These are phyloP conservation scores for Atkinsonella texensis DNA, from an alignment of 2,329 filamentous ascomycete species.

Conservation along the genomic window DNA sequence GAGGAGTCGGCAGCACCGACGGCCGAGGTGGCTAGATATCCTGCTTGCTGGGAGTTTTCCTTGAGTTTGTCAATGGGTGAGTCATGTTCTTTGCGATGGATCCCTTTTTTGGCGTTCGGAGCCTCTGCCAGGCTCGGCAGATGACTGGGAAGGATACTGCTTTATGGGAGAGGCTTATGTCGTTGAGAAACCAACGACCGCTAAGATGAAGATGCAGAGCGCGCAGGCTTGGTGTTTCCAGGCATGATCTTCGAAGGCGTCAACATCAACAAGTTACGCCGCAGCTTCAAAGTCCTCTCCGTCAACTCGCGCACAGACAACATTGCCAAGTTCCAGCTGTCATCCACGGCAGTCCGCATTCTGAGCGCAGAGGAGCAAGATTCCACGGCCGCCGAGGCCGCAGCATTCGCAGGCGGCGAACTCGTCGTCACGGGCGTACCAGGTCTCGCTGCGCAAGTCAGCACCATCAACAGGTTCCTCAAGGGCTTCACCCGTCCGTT, in stretches of 20 bases:
- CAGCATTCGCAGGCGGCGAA: slow-evolving; percentile 13
- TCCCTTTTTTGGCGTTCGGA: not conserved
- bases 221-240: slow-evolving; percentile 56
- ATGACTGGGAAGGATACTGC: too few species aligned
- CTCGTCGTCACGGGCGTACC: slow-evolving; percentile 47
- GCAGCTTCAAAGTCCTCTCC: slow-evolving; percentile 39
- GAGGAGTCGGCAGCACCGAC: slow-evolving; percentile 21
- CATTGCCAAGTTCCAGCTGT: slow-evolving; percentile 31
- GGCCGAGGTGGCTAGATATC: slow-evolving; percentile 15
- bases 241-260: slow-evolving; percentile 60
- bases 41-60: slow-evolving; percentile 24
- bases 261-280: slow-evolving; percentile 17
- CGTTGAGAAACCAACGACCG: not conserved
- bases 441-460: slow-evolving; percentile 53
- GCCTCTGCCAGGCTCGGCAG: too few species aligned
- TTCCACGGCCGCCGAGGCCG: slow-evolving; percentile 8
- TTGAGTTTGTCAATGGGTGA: slow-evolving; percentile 23
- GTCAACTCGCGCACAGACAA: slow-evolving; percentile 40
- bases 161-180: too few species aligned
- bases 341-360: slow-evolving; percentile 27
- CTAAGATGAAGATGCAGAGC: slow-evolving; percentile 25
- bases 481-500: slow-evolving; percentile 35
- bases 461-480: slow-evolving; percentile 55
- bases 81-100: slow-evolving; percentile 2
- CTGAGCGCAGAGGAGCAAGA: slow-evolving; percentile 17